These are phyloP conservation scores for Choanephora cucurbitarum DNA, from an alignment of 371 early-diverging fungal species.

Conservation along the genomic window DNA sequence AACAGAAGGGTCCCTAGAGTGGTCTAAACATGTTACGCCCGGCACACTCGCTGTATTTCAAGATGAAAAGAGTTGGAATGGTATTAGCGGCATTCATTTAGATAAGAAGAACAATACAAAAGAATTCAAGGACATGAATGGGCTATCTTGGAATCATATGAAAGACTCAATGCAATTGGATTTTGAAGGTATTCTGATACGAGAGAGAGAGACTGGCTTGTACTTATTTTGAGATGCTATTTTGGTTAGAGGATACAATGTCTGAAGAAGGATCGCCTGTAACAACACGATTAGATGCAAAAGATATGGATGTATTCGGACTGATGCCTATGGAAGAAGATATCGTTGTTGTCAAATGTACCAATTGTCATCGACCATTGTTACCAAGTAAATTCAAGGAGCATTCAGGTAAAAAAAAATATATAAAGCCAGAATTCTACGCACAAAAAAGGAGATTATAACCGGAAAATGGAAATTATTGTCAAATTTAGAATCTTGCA, in stretches of 20 bases:
- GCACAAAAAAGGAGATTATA: constrained; percentile 13
- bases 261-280: constrained; percentile 32
- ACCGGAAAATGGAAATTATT: constrained; percentile 14
- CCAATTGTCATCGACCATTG: constrained; percentile 39
- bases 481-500: constrained; percentile 15
- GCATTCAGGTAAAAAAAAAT: constrained; percentile 50
- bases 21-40: constrained; percentile 51
- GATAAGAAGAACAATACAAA: constrained; percentile 15
- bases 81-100: constrained; percentile 11
- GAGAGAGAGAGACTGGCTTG: too few species aligned
- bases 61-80: constrained; percentile 45
- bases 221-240: neutral
- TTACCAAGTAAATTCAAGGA: constrained; percentile 40
- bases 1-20: constrained; percentile 20
- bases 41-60: constrained; percentile 43
- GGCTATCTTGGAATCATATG: constrained; percentile 19
- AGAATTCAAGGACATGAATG: constrained; percentile 19
- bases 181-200: constrained; percentile 28
- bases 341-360: constrained; percentile 41
- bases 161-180: constrained; percentile 19
- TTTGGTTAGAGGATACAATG: constrained; percentile 10
- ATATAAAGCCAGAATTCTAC: constrained; percentile 4
- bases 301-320: constrained; percentile 44
- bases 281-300: constrained; percentile 28
- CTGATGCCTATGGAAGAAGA: constrained; percentile 51